phyloP scores from a whole-genome alignment of 305 asterid species.

The Fraxinus platypoda region DNA sequence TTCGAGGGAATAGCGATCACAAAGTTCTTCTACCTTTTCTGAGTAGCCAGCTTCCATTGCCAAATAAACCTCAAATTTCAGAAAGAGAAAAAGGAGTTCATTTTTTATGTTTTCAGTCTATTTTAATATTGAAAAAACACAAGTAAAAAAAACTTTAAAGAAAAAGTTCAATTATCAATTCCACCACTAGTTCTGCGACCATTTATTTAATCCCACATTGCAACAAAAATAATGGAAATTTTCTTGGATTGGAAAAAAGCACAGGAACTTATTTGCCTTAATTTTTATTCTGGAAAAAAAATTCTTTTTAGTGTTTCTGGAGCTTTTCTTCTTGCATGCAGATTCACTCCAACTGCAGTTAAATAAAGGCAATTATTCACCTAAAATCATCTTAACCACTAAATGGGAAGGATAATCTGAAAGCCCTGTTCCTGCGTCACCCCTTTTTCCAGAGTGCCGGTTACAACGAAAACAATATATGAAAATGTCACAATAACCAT shows the following conservation, averaged over 20 bases:
- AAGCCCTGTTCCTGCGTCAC: background rate
- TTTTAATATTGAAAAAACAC: background rate
- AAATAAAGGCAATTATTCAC: background rate
- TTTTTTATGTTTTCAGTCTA: constrained; percentile 3
- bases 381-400: background rate
- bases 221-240: background rate
- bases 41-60: constrained; percentile 97
- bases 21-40: constrained; percentile 94
- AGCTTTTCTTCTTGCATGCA: background rate
- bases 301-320: background rate
- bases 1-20: constrained; percentile 69
- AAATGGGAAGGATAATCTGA: background rate
- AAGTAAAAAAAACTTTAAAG: background rate
- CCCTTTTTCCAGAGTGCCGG: background rate
- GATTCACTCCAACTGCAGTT: background rate
- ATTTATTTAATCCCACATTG: constrained; percentile 5
- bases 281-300: background rate
- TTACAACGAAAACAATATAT: background rate
- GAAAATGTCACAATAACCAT: background rate
- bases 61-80: constrained; percentile 68
- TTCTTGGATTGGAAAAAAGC: background rate
- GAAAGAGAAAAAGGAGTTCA: constrained; percentile 17
- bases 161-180: constrained; percentile 12
- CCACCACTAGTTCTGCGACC: constrained; percentile 12
- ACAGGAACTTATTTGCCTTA: background rate